Evolutionary conservation across 2,329 filamentous ascomycete genomes (phyloP).

Genomic region (Delphinella strobiligena): DNA sequence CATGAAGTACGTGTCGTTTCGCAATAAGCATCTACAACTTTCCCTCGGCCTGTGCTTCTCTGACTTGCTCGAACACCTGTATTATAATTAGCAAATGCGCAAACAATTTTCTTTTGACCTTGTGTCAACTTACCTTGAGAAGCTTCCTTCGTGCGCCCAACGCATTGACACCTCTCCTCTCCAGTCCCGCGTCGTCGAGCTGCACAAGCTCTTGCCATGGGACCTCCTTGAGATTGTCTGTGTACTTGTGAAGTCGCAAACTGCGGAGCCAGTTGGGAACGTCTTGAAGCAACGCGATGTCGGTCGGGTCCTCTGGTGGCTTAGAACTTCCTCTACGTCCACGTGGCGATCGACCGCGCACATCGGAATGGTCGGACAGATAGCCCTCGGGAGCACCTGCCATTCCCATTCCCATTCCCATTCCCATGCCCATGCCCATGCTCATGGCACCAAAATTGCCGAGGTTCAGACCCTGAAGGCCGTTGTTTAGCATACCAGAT

Average conservation of each 20-base stretch:
- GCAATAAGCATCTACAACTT: slow-evolving; percentile 15
- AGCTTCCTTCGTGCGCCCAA: slow-evolving; percentile 92
- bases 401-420: slow-evolving; percentile 46
- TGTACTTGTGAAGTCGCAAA: slow-evolving; percentile 94
- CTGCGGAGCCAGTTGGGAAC: slow-evolving; percentile 94
- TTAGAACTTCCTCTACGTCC: slow-evolving; percentile 91
- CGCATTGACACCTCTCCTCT: slow-evolving; percentile 88
- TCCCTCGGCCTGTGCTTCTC: slow-evolving; percentile 42
- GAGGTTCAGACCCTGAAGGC: slow-evolving; percentile 59
- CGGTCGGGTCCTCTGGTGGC: slow-evolving; percentile 93
- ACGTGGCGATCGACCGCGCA: slow-evolving; percentile 79
- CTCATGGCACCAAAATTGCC: slow-evolving; percentile 33
- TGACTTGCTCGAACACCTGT: slow-evolving; percentile 88
- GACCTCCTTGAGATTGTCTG: slow-evolving; percentile 93
- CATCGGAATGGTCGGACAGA: slow-evolving; percentile 83
- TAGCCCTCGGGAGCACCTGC: slow-evolving; percentile 68
- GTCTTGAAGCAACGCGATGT: slow-evolving; percentile 78
- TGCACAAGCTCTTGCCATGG: slow-evolving; percentile 90
- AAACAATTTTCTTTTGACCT: too few relatives aligned
- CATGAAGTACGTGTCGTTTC: neutral
- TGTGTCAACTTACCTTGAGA: slow-evolving; percentile 67
- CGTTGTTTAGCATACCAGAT: slow-evolving; percentile 52
- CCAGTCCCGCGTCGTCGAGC: slow-evolving; percentile 83
- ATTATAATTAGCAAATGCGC: slow-evolving; percentile 23
- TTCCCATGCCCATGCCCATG: slow-evolving; percentile 39